These are phyloP conservation scores for Forsythia viridissima DNA, from an alignment of 257 asterid species.

Conservation along the genomic window DNA sequence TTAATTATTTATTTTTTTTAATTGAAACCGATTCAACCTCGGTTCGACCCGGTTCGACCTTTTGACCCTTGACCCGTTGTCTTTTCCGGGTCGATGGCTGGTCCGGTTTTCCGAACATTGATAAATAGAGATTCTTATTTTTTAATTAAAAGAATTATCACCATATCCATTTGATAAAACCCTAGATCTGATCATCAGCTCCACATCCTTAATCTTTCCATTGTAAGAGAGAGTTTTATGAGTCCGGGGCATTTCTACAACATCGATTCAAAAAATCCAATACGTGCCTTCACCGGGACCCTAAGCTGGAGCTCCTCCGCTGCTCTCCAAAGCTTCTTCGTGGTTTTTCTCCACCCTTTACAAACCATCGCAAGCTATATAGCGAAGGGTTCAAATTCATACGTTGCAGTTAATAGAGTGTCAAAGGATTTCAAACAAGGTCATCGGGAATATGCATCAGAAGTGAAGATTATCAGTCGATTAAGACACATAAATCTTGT, in stretches of 20 bases:
- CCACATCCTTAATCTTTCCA: slow-evolving; percentile 72
- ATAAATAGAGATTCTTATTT: slow-evolving; percentile 1
- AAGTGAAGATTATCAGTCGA: too few relatives aligned
- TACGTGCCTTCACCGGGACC: slow-evolving; percentile 74
- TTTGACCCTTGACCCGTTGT: too few relatives aligned
- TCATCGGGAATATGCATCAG: too few relatives aligned
- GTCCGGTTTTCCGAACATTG: too few relatives aligned
- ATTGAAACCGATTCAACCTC: too few relatives aligned
- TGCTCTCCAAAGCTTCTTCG: slow-evolving; percentile 74
- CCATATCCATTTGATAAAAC: slow-evolving; percentile 25
- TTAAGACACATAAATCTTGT: too few relatives aligned
- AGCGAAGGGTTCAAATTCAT: too few relatives aligned
- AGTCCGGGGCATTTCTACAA: slow-evolving; percentile 85
- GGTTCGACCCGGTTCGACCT: too few relatives aligned
- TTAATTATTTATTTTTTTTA: too few relatives aligned
- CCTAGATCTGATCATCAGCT: slow-evolving; percentile 34
- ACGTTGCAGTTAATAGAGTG: too few relatives aligned
- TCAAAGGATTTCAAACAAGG: too few relatives aligned
- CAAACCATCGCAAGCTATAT: slow-evolving; percentile 58
- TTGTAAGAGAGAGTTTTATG: slow-evolving; percentile 61
- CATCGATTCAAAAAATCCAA: slow-evolving; percentile 85
- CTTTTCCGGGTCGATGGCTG: too few relatives aligned
- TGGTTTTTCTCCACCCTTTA: slow-evolving; percentile 78
- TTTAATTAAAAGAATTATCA: not conserved
- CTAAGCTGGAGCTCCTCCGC: slow-evolving; percentile 85